phyloP scores from a whole-genome alignment of 768 basidiomycete species.

The Chlorophyllum brunneum region DNA sequence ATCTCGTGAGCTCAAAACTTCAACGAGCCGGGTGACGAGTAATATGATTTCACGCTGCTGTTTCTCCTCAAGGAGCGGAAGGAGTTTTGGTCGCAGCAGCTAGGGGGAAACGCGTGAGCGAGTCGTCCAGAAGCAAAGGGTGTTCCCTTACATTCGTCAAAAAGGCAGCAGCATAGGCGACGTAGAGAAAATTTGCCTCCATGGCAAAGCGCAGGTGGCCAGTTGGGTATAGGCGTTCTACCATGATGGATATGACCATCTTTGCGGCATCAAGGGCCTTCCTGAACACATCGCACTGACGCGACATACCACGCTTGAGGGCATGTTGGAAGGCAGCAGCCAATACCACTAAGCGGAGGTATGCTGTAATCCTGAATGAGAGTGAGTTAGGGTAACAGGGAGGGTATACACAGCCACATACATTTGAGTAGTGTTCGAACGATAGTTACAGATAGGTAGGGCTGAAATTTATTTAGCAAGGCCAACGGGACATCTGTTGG shows the following conservation, averaged over 20 bases:
- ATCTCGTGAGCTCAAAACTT: slow-evolving; percentile 41
- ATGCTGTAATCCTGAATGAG: slow-evolving; percentile 42
- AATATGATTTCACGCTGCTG: slow-evolving; percentile 38
- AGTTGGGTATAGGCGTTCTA: slow-evolving; percentile 48
- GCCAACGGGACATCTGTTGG: not conserved
- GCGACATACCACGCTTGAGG: slow-evolving; percentile 33
- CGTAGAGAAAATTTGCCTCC: slow-evolving; percentile 46
- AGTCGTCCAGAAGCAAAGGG: not conserved
- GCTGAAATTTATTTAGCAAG: slow-evolving; percentile 24
- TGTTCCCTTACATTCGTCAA: slow-evolving; percentile 47
- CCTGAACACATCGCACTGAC: slow-evolving; percentile 38
- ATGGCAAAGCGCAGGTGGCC: slow-evolving; percentile 54
- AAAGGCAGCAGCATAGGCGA: slow-evolving; percentile 59
- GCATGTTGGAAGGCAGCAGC: slow-evolving; percentile 51
- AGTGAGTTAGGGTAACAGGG: slow-evolving; percentile 5
- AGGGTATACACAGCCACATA: slow-evolving; percentile 15
- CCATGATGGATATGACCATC: slow-evolving; percentile 50
- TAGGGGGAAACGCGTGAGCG: slow-evolving; percentile 18
- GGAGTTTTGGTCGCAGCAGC: slow-evolving; percentile 49
- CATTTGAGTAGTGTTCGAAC: slow-evolving; percentile 42
- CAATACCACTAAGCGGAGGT: slow-evolving; percentile 54
- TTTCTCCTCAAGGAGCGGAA: slow-evolving; percentile 35
- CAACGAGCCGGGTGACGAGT: slow-evolving; percentile 39
- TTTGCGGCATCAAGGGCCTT: slow-evolving; percentile 53
- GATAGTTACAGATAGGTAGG: slow-evolving; percentile 39